These are phyloP conservation scores for Globisporangium solare DNA, from an alignment of 352 stramenopile genomes.

Conservation along the genomic window DNA sequence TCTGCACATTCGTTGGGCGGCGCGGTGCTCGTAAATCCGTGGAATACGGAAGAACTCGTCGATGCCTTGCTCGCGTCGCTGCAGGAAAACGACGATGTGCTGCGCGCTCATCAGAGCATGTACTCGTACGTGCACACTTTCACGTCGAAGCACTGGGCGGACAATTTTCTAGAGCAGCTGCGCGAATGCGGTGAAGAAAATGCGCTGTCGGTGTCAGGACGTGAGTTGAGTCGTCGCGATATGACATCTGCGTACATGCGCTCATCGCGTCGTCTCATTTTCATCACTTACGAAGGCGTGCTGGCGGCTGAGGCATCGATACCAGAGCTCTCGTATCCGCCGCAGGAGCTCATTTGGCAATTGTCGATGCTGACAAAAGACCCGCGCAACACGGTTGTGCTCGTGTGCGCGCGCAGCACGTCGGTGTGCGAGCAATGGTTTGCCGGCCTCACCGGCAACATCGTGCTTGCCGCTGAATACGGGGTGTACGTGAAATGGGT, in stretches of 20 bases:
- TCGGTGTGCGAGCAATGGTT: constrained; percentile 82
- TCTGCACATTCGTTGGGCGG: constrained; percentile 84
- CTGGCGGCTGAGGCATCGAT: constrained; percentile 79
- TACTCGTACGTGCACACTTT: constrained; percentile 81
- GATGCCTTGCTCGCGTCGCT: constrained; percentile 47
- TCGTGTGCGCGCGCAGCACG: constrained; percentile 65
- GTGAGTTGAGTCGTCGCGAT: constrained; percentile 75
- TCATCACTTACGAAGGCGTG: constrained; percentile 90
- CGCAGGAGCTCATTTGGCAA: constrained; percentile 80
- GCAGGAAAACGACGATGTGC: constrained; percentile 59
- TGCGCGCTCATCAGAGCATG: constrained; percentile 76
- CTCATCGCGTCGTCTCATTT: constrained; percentile 62
- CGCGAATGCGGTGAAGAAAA: constrained; percentile 79
- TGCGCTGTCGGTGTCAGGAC: constrained; percentile 51
- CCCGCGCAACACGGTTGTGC: constrained; percentile 67
- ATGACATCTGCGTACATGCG: constrained; percentile 83
- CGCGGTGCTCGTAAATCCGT: constrained; percentile 84
- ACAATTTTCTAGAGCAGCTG: constrained; percentile 79
- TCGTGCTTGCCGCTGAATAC: constrained; percentile 76
- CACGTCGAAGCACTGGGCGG: constrained; percentile 65
- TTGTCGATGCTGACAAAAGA: constrained; percentile 80
- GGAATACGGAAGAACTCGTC: constrained; percentile 77
- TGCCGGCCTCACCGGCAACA: constrained; percentile 45
- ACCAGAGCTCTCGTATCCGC: constrained; percentile 81
- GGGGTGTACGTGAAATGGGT: constrained; percentile 81